Evolutionary conservation across 306 rosid species (phyloP), one percentile per base, ranked within the genome.

Genomic region (Ziziphus jujuba): DNA sequence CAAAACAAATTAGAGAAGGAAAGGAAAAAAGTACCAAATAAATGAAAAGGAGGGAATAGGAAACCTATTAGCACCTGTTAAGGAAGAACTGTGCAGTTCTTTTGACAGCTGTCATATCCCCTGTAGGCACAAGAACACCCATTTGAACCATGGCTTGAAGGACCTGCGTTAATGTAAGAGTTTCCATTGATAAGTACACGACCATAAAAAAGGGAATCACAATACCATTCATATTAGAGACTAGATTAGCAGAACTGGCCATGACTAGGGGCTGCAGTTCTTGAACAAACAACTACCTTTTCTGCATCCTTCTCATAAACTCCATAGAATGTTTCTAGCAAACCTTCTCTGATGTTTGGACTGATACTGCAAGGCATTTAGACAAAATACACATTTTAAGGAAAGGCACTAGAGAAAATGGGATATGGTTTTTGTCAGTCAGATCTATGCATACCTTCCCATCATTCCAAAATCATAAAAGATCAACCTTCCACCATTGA

Each of bases 111-210:
- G 99, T 90, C 99, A 95, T 82, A 82, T 95, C 96, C 82, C 99
- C 99, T 57, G 99, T 95, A 40, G 97, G 97, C 85, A 90, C 99
- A 80, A 95, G 99, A 80, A 95, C 97, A 53, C 97, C 99, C 99
- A 95, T 95, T 82, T 85, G 97, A 83, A 90, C 57, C 99, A 95
- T 95, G 79, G 99, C 86, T 67, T 87, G 90, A 77, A 95, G 95
- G 79, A 95, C 99, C 97, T 95, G 85, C 51, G 84, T 51, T 61
- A 72, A 61, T 43, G 66, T 36, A 74, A 55, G 25, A 71, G 33
- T 71, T 75, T 75, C 68, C 63, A 54, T 61, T 56, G 71, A 65
- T 74, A 65, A 79, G 67, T 66, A 69, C 21, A 71, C 63, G 22
- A 54, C 13, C 59, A 28, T 48, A 33, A 67, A 56, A 45, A 47